phyloP scores from a whole-genome alignment of 2,329 filamentous ascomycete genomes.

The Stromatinia cepivora region DNA sequence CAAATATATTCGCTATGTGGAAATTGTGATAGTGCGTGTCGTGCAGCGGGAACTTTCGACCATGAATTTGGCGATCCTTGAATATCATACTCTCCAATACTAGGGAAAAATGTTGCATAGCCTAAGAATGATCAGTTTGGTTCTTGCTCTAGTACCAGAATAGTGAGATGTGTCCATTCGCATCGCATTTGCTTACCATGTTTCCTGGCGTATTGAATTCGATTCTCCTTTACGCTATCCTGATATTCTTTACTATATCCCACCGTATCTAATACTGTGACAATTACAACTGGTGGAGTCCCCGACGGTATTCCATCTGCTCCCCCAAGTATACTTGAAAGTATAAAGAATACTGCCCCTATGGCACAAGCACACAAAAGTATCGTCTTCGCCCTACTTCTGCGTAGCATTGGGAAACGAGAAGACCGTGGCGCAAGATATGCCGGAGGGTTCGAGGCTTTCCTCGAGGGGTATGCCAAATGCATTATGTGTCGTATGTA shows the following conservation, averaged over 20 bases:
- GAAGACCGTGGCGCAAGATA: conserved; percentile 62
- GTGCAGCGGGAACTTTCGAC: conserved; percentile 79
- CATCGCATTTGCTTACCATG: conserved; percentile 64
- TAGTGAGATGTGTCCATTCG: conserved; percentile 5
- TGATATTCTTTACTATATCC: conserved; percentile 66
- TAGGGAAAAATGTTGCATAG: conserved; percentile 82
- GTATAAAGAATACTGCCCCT: conserved; percentile 56
- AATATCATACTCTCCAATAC: conserved; percentile 73
- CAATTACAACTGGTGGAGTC: conserved; percentile 68
- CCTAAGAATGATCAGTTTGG: conserved; percentile 52
- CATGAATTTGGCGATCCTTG: conserved; percentile 61
- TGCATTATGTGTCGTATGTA: conserved; percentile 62
- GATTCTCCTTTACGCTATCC: conserved; percentile 75
- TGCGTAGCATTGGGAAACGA: conserved; percentile 55
- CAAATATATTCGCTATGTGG: conserved; percentile 81
- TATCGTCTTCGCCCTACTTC: conserved; percentile 61
- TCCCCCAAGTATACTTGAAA: conserved; percentile 46
- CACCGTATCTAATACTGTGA: conserved; percentile 76
- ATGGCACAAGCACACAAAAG: conserved; percentile 47
- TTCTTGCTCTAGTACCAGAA: conserved; percentile 6
- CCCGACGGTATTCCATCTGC: conserved; percentile 49
- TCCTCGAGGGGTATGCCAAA: conserved; percentile 84
- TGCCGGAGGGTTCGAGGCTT: conserved; percentile 73
- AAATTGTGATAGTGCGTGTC: conserved; percentile 81
- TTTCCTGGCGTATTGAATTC: conserved; percentile 77